Evolutionary conservation across 2,329 filamentous ascomycete genomes (phyloP).

Genomic region (Verticillium nubilum): DNA sequence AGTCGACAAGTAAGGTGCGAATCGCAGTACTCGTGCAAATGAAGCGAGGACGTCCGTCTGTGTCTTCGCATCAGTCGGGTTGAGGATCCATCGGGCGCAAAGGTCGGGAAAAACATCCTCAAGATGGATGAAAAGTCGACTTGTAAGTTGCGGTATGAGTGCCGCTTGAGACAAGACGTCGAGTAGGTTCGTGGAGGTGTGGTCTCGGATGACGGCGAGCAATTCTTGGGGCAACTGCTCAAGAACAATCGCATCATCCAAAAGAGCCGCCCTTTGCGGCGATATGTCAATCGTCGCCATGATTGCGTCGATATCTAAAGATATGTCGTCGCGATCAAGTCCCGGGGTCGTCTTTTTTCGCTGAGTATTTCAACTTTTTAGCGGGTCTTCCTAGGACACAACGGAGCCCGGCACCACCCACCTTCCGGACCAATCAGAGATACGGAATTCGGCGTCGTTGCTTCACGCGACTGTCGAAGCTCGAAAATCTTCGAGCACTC

Average conservation of each 20-base stretch:
- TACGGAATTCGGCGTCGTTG: conserved; percentile 8
- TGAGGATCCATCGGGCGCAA: conserved; percentile 70
- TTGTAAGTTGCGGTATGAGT: conserved; percentile 64
- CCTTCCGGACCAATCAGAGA: conserved; percentile 30
- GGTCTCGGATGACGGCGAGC: conserved; percentile 58
- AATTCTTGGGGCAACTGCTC: conserved; percentile 65
- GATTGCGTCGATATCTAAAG: conserved; percentile 15
- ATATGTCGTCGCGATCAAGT: conserved; percentile 10
- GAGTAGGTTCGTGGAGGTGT: conserved; percentile 61
- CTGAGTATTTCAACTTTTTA: conserved; percentile 27
- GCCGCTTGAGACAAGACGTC: conserved; percentile 65
- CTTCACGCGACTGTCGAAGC: conserved; percentile 19
- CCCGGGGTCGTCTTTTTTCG: conserved; percentile 13
- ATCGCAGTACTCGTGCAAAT: conserved; percentile 74
- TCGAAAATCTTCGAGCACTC: conserved; percentile 35
- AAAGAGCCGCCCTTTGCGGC: conserved; percentile 48
- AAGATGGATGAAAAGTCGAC: conserved; percentile 69
- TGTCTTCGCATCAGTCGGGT: conserved; percentile 29
- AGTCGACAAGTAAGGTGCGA: conserved; percentile 72
- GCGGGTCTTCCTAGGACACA: conserved; percentile 15
- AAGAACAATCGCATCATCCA: conserved; percentile 48
- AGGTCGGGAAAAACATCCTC: conserved; percentile 74
- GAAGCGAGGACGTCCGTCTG: conserved; percentile 55
- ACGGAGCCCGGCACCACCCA: conserved; percentile 26
- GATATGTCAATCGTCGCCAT: conserved; percentile 54